phyloP scores from a whole-genome alignment of 306 rosid genomes.

The Sesbania bispinosa region DNA sequence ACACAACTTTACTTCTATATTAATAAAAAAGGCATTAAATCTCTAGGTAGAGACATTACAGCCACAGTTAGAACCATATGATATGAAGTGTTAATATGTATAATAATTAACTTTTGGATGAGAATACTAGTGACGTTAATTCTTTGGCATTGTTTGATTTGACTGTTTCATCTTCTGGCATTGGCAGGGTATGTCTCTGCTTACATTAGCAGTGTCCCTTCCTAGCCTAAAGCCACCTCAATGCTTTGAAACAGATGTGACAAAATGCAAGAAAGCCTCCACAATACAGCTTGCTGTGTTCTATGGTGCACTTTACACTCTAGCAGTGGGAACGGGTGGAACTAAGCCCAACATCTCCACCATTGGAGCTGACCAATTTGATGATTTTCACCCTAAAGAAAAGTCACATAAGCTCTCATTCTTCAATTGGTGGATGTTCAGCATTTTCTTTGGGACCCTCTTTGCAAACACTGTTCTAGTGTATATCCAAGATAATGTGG shows the following conservation, averaged over 20 bases:
- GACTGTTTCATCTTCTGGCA: neutral
- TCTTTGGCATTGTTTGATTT: neutral
- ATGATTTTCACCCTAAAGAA: conserved; percentile 74
- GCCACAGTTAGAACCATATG: too few relatives aligned
- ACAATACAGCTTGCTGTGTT: conserved; percentile 39
- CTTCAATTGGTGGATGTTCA: conserved; percentile 97
- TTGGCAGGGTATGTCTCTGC: conserved; percentile 44
- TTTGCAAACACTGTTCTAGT: conserved; percentile 69
- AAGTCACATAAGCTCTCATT: conserved; percentile 71
- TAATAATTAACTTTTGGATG: too few relatives aligned
- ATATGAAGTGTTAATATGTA: too few relatives aligned
- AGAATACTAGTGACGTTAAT: neutral
- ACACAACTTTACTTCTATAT: too few relatives aligned
- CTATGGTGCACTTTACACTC: conserved; percentile 54
- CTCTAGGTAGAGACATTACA: too few relatives aligned
- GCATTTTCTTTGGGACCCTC: conserved; percentile 85
- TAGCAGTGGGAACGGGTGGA: conserved; percentile 90
- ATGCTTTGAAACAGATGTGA: conserved; percentile 21
- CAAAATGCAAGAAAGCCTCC: conserved; percentile 39
- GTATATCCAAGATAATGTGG: conserved; percentile 71
- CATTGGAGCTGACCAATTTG: conserved; percentile 94
- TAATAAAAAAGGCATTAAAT: too few relatives aligned
- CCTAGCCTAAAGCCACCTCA: conserved; percentile 39
- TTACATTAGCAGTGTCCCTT: conserved; percentile 51
- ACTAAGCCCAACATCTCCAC: conserved; percentile 95